phyloP scores from a whole-genome alignment of 1,284 basidiomycete genomes.

The Polyporus tsugae region DNA sequence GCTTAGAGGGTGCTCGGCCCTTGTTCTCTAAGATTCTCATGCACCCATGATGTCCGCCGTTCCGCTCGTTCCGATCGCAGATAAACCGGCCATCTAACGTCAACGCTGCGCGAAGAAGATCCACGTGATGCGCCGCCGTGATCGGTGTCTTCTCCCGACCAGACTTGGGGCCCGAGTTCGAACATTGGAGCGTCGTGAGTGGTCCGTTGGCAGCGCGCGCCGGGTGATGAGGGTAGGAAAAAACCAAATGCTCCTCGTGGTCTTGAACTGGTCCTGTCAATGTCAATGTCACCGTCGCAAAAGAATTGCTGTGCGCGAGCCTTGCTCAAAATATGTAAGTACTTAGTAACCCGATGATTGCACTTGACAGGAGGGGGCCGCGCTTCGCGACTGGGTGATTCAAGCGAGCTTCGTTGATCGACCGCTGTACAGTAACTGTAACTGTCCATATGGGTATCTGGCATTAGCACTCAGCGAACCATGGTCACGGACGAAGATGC shows the following conservation, averaged over 20 bases:
- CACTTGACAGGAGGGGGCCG: background rate
- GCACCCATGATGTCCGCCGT: background rate
- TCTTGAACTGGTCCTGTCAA: background rate
- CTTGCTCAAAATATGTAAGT: background rate
- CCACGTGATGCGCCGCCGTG: background rate
- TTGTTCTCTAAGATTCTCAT: background rate
- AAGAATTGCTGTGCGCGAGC: background rate
- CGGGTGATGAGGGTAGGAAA: background rate
- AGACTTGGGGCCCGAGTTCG: background rate
- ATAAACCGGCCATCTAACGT: background rate
- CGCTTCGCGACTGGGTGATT: background rate
- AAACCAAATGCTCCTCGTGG: background rate
- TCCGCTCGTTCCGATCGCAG: background rate
- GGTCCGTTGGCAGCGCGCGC: background rate
- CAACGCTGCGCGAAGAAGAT: background rate
- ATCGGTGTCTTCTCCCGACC: background rate
- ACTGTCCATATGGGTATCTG: background rate
- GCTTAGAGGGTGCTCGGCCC: background rate
- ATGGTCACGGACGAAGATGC: background rate
- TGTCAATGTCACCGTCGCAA: background rate
- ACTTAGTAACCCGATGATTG: background rate
- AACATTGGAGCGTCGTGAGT: background rate
- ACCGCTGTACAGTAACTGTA: constrained; percentile 2
- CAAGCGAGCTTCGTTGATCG: background rate
- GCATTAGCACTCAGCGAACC: background rate